Evolutionary conservation across 768 basidiomycete genomes (phyloP).

Genomic region (Mrakia blollopis): DNA sequence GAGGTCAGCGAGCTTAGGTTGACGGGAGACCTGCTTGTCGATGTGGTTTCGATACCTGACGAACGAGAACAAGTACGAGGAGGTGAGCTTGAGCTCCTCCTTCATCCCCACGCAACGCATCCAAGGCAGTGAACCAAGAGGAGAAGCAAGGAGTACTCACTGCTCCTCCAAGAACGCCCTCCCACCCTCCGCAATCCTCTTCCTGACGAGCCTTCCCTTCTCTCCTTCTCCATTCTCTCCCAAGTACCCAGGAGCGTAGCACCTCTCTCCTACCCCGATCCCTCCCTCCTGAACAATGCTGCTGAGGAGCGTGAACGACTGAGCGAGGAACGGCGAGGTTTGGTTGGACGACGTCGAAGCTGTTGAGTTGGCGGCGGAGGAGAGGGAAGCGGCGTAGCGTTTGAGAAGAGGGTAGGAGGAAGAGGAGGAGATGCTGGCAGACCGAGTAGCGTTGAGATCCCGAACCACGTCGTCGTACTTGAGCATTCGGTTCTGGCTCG

Average conservation of each 20-base stretch:
- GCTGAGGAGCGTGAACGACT: constrained; percentile 44
- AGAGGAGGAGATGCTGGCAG: constrained; percentile 49
- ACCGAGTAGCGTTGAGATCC: constrained; percentile 56
- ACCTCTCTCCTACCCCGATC: constrained; percentile 65
- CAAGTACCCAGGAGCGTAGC: constrained; percentile 73
- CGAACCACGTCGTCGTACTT: constrained; percentile 78
- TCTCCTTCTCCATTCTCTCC: constrained; percentile 53
- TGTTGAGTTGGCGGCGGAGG: constrained; percentile 16
- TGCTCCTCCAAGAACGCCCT: constrained; percentile 81
- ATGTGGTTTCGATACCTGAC: constrained; percentile 48
- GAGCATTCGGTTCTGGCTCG: constrained; percentile 67
- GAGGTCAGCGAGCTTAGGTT: constrained; percentile 75
- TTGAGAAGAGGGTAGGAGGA: constrained; percentile 63
- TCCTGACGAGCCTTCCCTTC: constrained; percentile 51
- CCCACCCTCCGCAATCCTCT: constrained; percentile 71
- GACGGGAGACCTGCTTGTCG: constrained; percentile 71
- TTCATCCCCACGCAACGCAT: constrained; percentile 31
- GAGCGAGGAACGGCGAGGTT: constrained; percentile 39
- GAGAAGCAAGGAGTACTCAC: constrained; percentile 33
- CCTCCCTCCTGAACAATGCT: constrained; percentile 47
- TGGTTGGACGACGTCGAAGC: constrained; percentile 10
- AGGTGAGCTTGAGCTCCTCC: not conserved
- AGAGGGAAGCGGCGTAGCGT: constrained; percentile 51
- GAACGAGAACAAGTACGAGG: not conserved
- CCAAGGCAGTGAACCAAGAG: not conserved